Evolutionary conservation across 2,329 filamentous ascomycete species (phyloP).

Genomic region (Talaromyces sp.): DNA sequence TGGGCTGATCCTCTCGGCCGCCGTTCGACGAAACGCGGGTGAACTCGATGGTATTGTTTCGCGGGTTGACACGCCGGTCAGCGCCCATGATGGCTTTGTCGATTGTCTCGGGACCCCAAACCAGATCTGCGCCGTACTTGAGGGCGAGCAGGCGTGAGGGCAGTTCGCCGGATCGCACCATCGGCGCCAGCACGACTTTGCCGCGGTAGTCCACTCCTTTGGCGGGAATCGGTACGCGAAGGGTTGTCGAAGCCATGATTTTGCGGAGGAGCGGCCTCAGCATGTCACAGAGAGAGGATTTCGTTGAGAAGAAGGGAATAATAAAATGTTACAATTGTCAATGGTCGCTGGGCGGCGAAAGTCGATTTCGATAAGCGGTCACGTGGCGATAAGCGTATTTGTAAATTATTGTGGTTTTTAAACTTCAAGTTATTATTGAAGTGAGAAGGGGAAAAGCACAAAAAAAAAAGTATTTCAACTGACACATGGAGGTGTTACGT

Average conservation of each 20-base stretch:
- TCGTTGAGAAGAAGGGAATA: neutral
- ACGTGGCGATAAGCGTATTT: slow-evolving; percentile 18
- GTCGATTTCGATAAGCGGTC: slow-evolving; percentile 7
- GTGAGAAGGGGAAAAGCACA: too few species aligned
- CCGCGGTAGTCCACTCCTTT: slow-evolving; percentile 90
- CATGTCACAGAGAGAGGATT: slow-evolving; percentile 23
- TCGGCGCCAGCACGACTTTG: slow-evolving; percentile 91
- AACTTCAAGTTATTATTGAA: too few species aligned
- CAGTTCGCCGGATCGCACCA: slow-evolving; percentile 96
- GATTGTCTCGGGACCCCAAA: slow-evolving; percentile 96
- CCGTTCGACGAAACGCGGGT: slow-evolving; percentile 69
- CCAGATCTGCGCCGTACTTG: slow-evolving; percentile 91
- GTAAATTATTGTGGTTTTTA: too few species aligned
- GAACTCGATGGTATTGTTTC: slow-evolving; percentile 79
- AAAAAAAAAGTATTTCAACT: too few species aligned
- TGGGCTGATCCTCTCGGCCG: slow-evolving; percentile 36
- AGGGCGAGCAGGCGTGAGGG: slow-evolving; percentile 83
- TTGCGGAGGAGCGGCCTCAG: slow-evolving; percentile 40
- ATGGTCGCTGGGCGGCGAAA: neutral
- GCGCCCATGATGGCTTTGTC: slow-evolving; percentile 89
- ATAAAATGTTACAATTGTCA: neutral
- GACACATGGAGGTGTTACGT: too few species aligned
- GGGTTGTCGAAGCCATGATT: slow-evolving; percentile 49
- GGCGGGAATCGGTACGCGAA: slow-evolving; percentile 75
- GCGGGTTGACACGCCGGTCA: slow-evolving; percentile 67